Evolutionary conservation across 176 grass and related monocot genomes (phyloP), one percentile per base, ranked within the genome.

Genomic region (Musa beccarii): DNA sequence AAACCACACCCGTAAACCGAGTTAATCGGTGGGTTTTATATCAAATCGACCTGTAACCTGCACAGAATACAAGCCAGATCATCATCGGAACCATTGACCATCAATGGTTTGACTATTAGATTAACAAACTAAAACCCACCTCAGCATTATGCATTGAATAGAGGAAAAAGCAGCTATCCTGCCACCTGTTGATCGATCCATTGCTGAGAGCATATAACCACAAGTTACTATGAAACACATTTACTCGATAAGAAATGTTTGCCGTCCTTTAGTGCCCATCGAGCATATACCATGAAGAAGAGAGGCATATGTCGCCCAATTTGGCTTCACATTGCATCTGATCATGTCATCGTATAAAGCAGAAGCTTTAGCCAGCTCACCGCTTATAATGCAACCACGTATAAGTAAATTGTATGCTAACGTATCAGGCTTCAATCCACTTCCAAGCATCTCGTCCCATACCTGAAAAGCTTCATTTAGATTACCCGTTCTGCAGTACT

Each of bases 321-420:
- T 88, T 63, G 88, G 88, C 52, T 82, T 82, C 24, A 88, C 75
- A 17, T 77, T 68, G 49, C 76, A 86, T 50, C 52, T 86, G 53
- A 90, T 54, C 88, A 96, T 90, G 69, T 86, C 65, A 51, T 76
- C 23, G 29, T 90, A 96, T 68, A 86, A 68, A 71, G 54, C 49
- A 65, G 84, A 88, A 72, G 81, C 81, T 73, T 66, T 91, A 50
- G 64, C 28, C 59, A 74, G 72, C 14, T 82, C 79, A 59, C 83
- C 86, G 81, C 83, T 78, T 73, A 81, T 63, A 72, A 66, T 83
- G 82, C 76, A 96, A 78, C 88, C 86, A 49, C 82, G 83, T 59
- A 91, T 82, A 73, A 90, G 68, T 85, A 90, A 66, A 84, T 86
- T 96, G 34, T 86, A 96, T 23, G 88, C 86, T 72, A 90, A 69